These are phyloP conservation scores for Solanum rostratum DNA, from an alignment of 257 asterid genomes.

Conservation along the genomic window DNA sequence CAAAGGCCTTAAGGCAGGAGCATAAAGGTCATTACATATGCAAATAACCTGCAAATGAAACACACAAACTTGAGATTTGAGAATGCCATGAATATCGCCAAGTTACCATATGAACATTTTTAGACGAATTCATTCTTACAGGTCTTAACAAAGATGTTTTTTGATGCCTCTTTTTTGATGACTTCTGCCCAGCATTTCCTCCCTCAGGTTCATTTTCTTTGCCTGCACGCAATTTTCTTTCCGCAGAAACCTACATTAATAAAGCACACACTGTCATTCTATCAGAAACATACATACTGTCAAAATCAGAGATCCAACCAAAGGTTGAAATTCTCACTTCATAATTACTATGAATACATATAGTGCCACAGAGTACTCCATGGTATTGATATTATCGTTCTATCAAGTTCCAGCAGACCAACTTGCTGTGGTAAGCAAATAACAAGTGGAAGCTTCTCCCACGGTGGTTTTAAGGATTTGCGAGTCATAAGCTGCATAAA, in stretches of 20 bases:
- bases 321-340: background rate
- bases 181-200: slow-evolving; percentile 41
- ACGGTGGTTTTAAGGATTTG: background rate
- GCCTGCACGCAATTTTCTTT: slow-evolving; percentile 48
- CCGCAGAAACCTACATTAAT: slow-evolving; percentile 66
- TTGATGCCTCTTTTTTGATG: slow-evolving; percentile 52
- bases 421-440: background rate
- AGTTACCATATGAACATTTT: background rate
- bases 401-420: background rate
- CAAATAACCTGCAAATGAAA: slow-evolving; percentile 67
- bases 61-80: slow-evolving; percentile 15
- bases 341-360: background rate
- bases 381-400: background rate
- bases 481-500: background rate
- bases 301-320: background rate
- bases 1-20: slow-evolving; percentile 81
- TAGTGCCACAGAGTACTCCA: background rate
- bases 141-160: slow-evolving; percentile 64
- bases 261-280: background rate
- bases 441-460: background rate
- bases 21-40: slow-evolving; percentile 91
- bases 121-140: slow-evolving; percentile 34
- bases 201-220: slow-evolving; percentile 54
- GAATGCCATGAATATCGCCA: background rate
- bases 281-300: background rate